Base-by-base conservation (phyloP, 2,329 filamentous ascomycete genomes). In the Talaromyces sp. region DNA sequence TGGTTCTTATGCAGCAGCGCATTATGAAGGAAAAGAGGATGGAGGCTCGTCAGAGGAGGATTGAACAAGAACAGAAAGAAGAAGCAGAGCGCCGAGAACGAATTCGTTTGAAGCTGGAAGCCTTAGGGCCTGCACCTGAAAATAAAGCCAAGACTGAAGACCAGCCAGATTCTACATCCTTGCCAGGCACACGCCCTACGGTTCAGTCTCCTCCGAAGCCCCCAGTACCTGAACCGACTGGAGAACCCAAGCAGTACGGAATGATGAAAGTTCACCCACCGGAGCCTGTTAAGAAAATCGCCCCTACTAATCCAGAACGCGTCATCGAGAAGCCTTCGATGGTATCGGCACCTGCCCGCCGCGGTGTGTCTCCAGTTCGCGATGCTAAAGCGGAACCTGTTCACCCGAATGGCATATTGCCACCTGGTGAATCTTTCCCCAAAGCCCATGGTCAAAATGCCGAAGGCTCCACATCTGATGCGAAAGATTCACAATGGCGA, bases 241-340 rank as follows among this genome's bases (percentile, higher is more conserved):
- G 82, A 33, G 82, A 82, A 64, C 80, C 84, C 27, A 83, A 83
- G 62, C 84, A 85, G 67, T 85, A 85, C 71, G 84, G 84, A 51
- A 81, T 85, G 81, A 85, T 85, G 80, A 86, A 85, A 71, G 80
- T 85, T 10, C 83, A 85, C 68, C 82, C 83, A 66, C 77, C 83
- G 30, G 82, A 85, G 61, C 74, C 80, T 6, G 80, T 84, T 30
- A 80, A 79, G 67, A 80, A 77, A 66, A 66, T 78, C 49, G 71
- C 74, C 52, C 68, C 72, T 53, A 70, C 72, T 28, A 71, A 69
- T 62, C 44, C 17, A 47, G 73, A 78, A 55, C 71, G 69, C 58
- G 67, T 64, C 17, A 60, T 69, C 47, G 74, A 79, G 36, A 78
- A 75, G 62, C 51, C 60, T 11, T 58, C 71, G 22, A 25, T 65